A percentile compares a stretch with the other conserved stretches of the same genome.
Conservation (phyloP, 805 yeast genomes). For the Wickerhamiella dianesei region DNA sequence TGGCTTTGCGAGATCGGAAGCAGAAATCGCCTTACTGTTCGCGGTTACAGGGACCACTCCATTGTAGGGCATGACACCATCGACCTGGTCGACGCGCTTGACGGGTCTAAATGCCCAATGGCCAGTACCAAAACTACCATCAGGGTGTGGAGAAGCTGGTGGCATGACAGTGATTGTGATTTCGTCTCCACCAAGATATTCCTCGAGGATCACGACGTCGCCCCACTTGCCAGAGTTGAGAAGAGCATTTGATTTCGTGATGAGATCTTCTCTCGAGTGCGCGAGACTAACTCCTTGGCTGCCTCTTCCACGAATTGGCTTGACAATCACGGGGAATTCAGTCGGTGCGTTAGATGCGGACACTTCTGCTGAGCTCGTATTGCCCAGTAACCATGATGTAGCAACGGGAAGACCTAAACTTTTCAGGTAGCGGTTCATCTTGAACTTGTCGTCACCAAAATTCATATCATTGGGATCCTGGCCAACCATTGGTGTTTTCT, state of each 20-base stretch:
- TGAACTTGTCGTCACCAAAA: conserved; percentile 2
- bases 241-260: neutral
- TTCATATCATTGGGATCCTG: conserved; percentile 1
- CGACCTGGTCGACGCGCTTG: neutral
- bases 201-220: conserved; percentile 1
- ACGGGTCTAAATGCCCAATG: conserved; percentile 3
- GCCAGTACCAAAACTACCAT: neutral
- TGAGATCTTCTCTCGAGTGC: neutral
- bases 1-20: neutral
- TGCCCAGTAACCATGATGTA: neutral
- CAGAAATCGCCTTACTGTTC: neutral
- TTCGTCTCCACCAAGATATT: conserved; percentile 1
- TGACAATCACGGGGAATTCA: conserved; percentile 1
- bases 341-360: neutral
- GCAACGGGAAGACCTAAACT: neutral
- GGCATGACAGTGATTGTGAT: conserved; percentile 2
- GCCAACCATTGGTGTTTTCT: neutral
- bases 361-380: neutral
- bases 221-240: conserved; percentile 1
- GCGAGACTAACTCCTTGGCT: conserved; percentile 3
- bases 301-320: conserved; percentile 5
- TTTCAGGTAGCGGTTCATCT: neutral
- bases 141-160: neutral
- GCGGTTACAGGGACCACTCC: conserved; percentile 1
- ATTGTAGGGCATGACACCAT: conserved; percentile 3